Base-by-base conservation (phyloP, 225 moss, liverwort and hornwort genomes). In the Anthoceros angustus region DNA sequence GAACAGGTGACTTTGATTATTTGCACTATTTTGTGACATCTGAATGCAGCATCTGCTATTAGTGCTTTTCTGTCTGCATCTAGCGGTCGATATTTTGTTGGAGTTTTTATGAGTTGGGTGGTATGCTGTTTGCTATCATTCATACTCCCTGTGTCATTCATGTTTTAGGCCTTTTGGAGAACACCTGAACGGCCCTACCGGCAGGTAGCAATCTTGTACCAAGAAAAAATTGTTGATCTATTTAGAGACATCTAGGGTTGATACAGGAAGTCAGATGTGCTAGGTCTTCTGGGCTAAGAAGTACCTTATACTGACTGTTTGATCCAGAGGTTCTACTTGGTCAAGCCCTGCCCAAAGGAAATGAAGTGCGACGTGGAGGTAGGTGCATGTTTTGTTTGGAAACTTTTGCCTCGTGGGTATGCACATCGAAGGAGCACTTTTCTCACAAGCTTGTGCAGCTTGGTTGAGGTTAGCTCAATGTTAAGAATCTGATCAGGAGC, bases 301-400 rank as follows among this genome's bases (percentile, higher is more conserved):
- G 26, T 43, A 5, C 55, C 15, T 70, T 63, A 4, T 32, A 32
- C 32, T 32, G 32, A 32, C 32, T 32, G 15, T 5, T 12, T 25
- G 62, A 43, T 73, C 46, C 80, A 95, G 94, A 88, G 94, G 68
- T 90, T 95, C 68, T 85, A 85, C 42, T 77, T 74, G 75, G 83
- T 95, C 68, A 90, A 90, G 73, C 85, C 94, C 62, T 90, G 90
- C 70, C 76, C 88, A 12, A 95, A 95, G 75, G 94, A 90, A 71
- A 88, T 85, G 90, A 88, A 88, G 40, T 90, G 90, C 72, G 94
- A 95, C 63, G 94, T 95, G 45, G 85, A 90, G 90, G 91, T 92
- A 65, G 72, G 83, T 25, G 14, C 46, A 12, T 12, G 46, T 12
- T 18, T 6, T 48, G n/a, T 18, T 12, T 48, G 46, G 5, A 48